These are phyloP conservation scores for Hymenotorrendiella dingleyae DNA, from an alignment of 2,329 filamentous ascomycete species.

Conservation along the genomic window DNA sequence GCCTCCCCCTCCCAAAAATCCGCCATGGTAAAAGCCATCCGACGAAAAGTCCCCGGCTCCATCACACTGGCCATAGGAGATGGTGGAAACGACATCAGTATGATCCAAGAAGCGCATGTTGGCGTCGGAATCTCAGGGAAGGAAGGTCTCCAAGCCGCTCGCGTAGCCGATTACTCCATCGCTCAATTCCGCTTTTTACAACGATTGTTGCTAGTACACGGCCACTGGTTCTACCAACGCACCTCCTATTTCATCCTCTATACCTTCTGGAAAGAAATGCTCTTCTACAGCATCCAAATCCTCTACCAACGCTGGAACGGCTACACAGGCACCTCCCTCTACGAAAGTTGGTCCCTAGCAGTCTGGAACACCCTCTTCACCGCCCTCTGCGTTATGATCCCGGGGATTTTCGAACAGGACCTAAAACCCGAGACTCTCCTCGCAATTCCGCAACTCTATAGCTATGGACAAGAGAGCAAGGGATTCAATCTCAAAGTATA, in stretches of 20 bases:
- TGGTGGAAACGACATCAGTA: conserved; percentile 86
- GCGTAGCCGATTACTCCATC: conserved; percentile 84
- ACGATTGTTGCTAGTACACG: conserved; percentile 75
- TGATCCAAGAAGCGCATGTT: conserved; percentile 86
- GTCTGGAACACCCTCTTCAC: conserved; percentile 94
- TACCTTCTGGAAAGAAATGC: conserved; percentile 81
- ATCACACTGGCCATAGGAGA: conserved; percentile 88
- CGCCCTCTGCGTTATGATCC: conserved; percentile 75
- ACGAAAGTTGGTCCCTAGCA: conserved; percentile 76
- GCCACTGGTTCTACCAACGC: conserved; percentile 81
- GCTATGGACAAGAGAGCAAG: conserved; percentile 66
- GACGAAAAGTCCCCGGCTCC: conserved; percentile 60
- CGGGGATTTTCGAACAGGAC: conserved; percentile 88
- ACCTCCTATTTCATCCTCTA: conserved; percentile 81
- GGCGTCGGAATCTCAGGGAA: conserved; percentile 87
- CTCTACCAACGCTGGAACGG: conserved; percentile 76
- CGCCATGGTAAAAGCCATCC: conserved; percentile 70
- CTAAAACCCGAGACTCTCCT: conserved; percentile 73
- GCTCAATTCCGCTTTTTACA: conserved; percentile 83
- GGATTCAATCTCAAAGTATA: conserved; percentile 78
- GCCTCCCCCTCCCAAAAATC: conserved; percentile 90
- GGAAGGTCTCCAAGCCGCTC: conserved; percentile 80
- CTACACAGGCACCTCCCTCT: conserved; percentile 83
- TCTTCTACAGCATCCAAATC: conserved; percentile 79
- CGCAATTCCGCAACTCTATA: conserved; percentile 83